Percentiles rank a stretch among this genome's conserved stretches.
Evolutionary conservation across 257 asterid species (phyloP).

Genomic region (Plantago ovata): DNA sequence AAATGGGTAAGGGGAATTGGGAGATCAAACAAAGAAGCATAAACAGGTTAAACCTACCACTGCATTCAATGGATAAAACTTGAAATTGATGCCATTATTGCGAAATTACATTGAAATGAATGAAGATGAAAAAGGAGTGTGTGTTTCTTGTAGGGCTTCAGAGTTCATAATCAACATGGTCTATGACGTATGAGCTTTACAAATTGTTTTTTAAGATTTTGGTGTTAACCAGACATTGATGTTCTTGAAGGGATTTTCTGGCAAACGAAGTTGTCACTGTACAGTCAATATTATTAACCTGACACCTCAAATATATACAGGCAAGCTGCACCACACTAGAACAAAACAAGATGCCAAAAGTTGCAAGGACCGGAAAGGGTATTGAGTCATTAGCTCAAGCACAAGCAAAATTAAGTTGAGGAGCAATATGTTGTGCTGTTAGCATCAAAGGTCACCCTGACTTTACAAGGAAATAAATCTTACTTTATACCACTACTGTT

Average conservation of each 20-base stretch:
- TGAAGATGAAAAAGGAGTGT: too few species aligned
- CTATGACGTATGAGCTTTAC: too few species aligned
- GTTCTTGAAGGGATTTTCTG: too few species aligned
- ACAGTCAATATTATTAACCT: background rate
- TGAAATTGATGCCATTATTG: conserved; percentile 9
- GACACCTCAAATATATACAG: background rate
- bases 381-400: conserved; percentile 1
- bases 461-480: background rate
- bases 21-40: background rate
- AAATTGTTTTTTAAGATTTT: too few species aligned
- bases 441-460: conserved; percentile 3
- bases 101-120: too few species aligned
- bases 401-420: background rate
- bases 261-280: background rate
- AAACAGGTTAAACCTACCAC: conserved; percentile 16
- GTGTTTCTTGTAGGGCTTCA: too few species aligned
- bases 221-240: too few species aligned
- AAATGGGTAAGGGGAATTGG: background rate
- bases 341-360: background rate
- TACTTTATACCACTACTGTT: background rate
- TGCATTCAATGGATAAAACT: conserved; percentile 14
- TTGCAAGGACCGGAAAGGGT: background rate
- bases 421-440: conserved; percentile 1
- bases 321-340: conserved; percentile 6
- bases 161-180: too few species aligned